Conservation (phyloP, 2,329 filamentous ascomycete genomes). For the Nemania sp. region DNA sequence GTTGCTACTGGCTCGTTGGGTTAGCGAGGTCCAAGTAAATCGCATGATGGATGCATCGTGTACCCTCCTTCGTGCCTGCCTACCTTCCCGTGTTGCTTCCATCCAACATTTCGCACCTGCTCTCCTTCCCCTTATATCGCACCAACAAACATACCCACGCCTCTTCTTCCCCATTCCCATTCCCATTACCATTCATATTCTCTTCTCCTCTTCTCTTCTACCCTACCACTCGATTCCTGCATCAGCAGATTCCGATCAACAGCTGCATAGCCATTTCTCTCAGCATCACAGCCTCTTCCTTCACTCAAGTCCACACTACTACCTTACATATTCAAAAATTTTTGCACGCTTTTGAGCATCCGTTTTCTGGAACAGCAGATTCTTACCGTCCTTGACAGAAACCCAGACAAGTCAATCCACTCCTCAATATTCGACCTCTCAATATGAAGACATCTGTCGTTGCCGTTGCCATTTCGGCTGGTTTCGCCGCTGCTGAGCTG, state of each 20-base stretch:
- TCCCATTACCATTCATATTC: conserved; percentile 11
- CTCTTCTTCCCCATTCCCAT: not conserved
- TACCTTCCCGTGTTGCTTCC: too few species aligned
- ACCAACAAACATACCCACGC: conserved; percentile 16
- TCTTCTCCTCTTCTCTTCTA: conserved; percentile 32
- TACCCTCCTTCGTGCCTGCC: conserved; percentile 25
- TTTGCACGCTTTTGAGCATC: conserved; percentile 52
- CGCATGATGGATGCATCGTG: conserved; percentile 1
- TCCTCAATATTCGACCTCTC: conserved; percentile 38
- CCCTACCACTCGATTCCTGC: conserved; percentile 38
- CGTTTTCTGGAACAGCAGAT: conserved; percentile 52
- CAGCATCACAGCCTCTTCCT: conserved; percentile 44
- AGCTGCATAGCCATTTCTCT: conserved; percentile 44
- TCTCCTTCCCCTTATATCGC: not conserved
- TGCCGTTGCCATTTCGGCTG: conserved; percentile 57
- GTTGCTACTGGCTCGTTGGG: not conserved
- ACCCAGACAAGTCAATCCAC: conserved; percentile 32
- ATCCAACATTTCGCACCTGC: conserved; percentile 20
- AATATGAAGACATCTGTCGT: conserved; percentile 66
- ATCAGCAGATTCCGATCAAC: conserved; percentile 40
- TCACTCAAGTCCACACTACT: conserved; percentile 35
- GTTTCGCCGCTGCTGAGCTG: conserved; percentile 57
- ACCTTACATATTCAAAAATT: conserved; percentile 43
- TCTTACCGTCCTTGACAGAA: conserved; percentile 44
- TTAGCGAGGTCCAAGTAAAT: not conserved